Evolutionary conservation across 2,329 filamentous ascomycete genomes (phyloP).

Genomic region (Plectosphaerella cucumerina): DNA sequence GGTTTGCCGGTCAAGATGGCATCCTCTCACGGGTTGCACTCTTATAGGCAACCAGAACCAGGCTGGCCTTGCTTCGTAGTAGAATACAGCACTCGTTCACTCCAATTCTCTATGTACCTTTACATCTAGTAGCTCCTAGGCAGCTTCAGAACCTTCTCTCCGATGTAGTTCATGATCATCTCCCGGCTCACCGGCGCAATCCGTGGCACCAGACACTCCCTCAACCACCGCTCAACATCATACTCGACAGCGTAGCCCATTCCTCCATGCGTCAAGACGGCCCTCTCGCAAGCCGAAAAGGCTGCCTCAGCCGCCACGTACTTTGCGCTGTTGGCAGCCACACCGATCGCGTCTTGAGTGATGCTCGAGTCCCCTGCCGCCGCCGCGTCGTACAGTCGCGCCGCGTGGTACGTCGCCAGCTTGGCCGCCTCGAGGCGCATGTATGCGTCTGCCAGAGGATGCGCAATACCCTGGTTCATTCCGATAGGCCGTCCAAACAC

Average conservation of each 20-base stretch:
- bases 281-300: constrained; percentile 58
- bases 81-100: too few species aligned
- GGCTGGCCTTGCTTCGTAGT: too few species aligned
- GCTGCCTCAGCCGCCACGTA: constrained; percentile 65
- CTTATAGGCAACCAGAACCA: too few species aligned
- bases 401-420: constrained; percentile 61
- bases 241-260: constrained; percentile 65
- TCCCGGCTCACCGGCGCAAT: constrained; percentile 64
- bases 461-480: constrained; percentile 61
- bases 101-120: too few species aligned
- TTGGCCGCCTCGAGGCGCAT: constrained; percentile 64
- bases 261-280: constrained; percentile 55
- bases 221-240: constrained; percentile 60
- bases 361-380: constrained; percentile 46
- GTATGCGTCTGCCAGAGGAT: constrained; percentile 62
- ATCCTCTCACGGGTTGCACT: too few species aligned
- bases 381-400: constrained; percentile 55
- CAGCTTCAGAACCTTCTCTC: constrained; percentile 62
- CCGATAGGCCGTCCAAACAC: constrained; percentile 65
- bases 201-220: constrained; percentile 61
- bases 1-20: too few species aligned
- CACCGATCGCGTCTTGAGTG: constrained; percentile 52
- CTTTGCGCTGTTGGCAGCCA: constrained; percentile 67
- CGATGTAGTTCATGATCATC: constrained; percentile 73
- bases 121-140: constrained; percentile 63